A percentile compares a stretch with the other conserved stretches of the same genome.
Conservation (phyloP, 371 early-diverging fungal species). For the Chytridium lagenaria region DNA sequence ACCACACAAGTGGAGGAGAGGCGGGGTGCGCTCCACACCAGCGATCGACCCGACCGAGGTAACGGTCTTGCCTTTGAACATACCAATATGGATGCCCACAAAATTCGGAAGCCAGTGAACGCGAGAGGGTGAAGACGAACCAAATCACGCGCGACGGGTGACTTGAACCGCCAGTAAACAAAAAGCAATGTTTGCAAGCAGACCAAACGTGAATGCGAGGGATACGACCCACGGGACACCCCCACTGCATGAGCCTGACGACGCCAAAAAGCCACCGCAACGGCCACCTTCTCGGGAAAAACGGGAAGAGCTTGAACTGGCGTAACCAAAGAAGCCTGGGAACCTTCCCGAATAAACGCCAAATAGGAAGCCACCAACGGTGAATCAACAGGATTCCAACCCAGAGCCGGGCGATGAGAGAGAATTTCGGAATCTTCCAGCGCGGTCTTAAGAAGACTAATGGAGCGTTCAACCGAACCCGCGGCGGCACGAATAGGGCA, state of each 20-base stretch:
- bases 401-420: background rate
- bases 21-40: background rate
- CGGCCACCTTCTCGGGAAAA: background rate
- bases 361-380: background rate
- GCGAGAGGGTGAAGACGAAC: background rate
- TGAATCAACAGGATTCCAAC: background rate
- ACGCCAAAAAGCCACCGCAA: background rate
- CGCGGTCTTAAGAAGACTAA: background rate
- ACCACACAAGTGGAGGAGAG: background rate
- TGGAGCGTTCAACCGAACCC: background rate
- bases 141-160: background rate
- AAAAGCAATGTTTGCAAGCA: background rate
- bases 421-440: background rate
- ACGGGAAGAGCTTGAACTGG: background rate
- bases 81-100: background rate
- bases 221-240: background rate
- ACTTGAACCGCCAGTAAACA: background rate
- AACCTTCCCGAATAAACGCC: background rate
- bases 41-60: background rate
- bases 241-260: background rate
- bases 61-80: background rate
- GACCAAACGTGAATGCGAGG: background rate
- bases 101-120: constrained; percentile 1
- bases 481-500: background rate
- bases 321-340: background rate